A percentile compares a stretch with the other conserved stretches of the same genome.
These are phyloP conservation scores for Podosphaera aphanis DNA, from an alignment of 2,329 filamentous ascomycete species.

Conservation along the genomic window DNA sequence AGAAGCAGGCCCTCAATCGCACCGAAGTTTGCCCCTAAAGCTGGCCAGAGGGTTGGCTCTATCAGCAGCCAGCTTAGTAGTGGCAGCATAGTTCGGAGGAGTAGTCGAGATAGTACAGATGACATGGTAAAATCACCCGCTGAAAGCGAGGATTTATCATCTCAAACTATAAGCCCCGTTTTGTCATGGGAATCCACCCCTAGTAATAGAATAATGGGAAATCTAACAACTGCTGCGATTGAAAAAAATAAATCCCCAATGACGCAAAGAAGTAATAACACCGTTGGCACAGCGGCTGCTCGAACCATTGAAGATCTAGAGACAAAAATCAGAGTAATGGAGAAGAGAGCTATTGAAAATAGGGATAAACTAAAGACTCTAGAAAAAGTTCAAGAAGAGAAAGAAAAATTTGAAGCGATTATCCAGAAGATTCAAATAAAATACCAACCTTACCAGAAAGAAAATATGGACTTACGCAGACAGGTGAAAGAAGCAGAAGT, in stretches of 20 bases:
- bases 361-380: conserved; percentile 62
- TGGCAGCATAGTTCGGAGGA: conserved; percentile 11
- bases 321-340: conserved; percentile 63
- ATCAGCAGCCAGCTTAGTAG: conserved; percentile 14
- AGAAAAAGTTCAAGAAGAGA: conserved; percentile 52
- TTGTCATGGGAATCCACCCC: conserved; percentile 10
- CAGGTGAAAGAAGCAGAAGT: conserved; percentile 53
- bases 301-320: conserved; percentile 70
- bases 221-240: conserved; percentile 9
- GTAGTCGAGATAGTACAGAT: conserved; percentile 11
- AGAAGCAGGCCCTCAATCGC: conserved; percentile 10
- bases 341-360: conserved; percentile 70
- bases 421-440: conserved; percentile 82
- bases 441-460: conserved; percentile 63
- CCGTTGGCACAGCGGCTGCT: conserved; percentile 11
- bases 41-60: conserved; percentile 14
- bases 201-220: conserved; percentile 2
- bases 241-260: conserved; percentile 10
- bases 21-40: conserved; percentile 11
- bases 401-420: conserved; percentile 58
- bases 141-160: conserved; percentile 24
- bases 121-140: conserved; percentile 20
- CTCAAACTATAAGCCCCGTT: conserved; percentile 12
- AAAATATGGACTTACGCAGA: conserved; percentile 53
- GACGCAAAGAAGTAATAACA: conserved; percentile 7